A percentile compares a stretch with the other conserved stretches of the same genome.
phyloP scores from a whole-genome alignment of 192 early-diverging fungal genomes.

The Backusella sp. region DNA sequence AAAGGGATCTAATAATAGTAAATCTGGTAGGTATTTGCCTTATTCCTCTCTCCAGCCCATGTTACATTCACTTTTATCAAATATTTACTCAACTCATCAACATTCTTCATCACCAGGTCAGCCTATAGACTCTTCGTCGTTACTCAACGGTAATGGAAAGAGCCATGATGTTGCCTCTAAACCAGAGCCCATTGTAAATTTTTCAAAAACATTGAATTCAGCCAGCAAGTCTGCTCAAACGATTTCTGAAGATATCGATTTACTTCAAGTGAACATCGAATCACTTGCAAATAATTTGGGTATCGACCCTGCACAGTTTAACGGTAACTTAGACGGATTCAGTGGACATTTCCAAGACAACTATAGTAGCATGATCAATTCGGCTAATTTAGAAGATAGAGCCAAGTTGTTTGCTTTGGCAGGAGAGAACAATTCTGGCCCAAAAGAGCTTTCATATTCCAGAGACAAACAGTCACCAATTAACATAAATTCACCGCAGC shows the following conservation, averaged over 20 bases:
- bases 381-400: neutral
- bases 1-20: neutral
- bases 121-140: neutral
- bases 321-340: slow-evolving; percentile 15
- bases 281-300: slow-evolving; percentile 19
- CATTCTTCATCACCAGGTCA: neutral
- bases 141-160: neutral
- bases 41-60: neutral
- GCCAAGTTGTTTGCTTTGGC: slow-evolving; percentile 2
- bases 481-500: neutral
- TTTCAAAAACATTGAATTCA: slow-evolving; percentile 17
- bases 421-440: neutral
- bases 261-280: slow-evolving; percentile 24
- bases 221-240: slow-evolving; percentile 27
- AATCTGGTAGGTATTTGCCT: neutral
- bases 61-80: neutral
- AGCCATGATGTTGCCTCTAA: neutral
- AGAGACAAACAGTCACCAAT: neutral
- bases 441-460: neutral
- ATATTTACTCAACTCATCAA: neutral
- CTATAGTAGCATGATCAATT: slow-evolving; percentile 13
- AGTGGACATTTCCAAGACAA: slow-evolving; percentile 3
- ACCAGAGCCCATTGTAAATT: neutral
- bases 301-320: slow-evolving; percentile 16
- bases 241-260: slow-evolving; percentile 29